Evolutionary conservation across 805 yeast genomes (phyloP).

Genomic region (Saturnispora halmiae): DNA sequence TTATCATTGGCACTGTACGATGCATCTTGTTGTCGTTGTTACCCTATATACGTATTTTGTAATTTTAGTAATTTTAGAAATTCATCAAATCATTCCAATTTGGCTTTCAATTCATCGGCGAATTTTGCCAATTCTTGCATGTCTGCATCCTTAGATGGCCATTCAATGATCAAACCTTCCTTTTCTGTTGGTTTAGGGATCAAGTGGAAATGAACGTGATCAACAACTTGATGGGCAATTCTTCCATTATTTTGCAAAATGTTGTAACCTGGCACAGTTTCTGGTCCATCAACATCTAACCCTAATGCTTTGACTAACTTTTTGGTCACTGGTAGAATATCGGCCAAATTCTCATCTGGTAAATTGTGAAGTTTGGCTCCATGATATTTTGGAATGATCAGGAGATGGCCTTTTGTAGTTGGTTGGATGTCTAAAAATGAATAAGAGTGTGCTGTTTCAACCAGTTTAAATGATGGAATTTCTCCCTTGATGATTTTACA

Average conservation of each 20-base stretch:
- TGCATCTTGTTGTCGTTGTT: too few species aligned
- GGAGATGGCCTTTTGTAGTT: slow-evolving; percentile 77
- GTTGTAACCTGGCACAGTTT: slow-evolving; percentile 68
- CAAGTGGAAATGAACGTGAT: slow-evolving; percentile 93
- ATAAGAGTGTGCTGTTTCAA: slow-evolving; percentile 73
- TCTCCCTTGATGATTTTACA: slow-evolving; percentile 94
- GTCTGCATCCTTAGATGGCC: slow-evolving; percentile 86
- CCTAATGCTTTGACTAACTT: slow-evolving; percentile 68
- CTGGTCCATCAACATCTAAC: slow-evolving; percentile 51
- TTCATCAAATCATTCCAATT: slow-evolving; percentile 18
- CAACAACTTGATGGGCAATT: slow-evolving; percentile 92
- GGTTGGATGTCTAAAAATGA: slow-evolving; percentile 94
- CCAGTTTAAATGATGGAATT: slow-evolving; percentile 84
- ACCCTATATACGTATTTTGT: too few species aligned
- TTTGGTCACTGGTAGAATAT: slow-evolving; percentile 81
- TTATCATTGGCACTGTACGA: too few species aligned
- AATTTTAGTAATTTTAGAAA: neutral
- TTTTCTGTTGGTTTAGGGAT: slow-evolving; percentile 74
- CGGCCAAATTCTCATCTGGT: slow-evolving; percentile 85
- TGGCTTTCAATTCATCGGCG: slow-evolving; percentile 50
- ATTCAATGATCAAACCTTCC: slow-evolving; percentile 78
- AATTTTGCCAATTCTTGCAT: slow-evolving; percentile 59
- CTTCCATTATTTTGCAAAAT: slow-evolving; percentile 88
- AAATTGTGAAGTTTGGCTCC: slow-evolving; percentile 88
- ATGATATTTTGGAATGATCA: slow-evolving; percentile 87